Base-by-base conservation (phyloP, 805 yeast species). In the Wickerhamiella domercqiae region DNA sequence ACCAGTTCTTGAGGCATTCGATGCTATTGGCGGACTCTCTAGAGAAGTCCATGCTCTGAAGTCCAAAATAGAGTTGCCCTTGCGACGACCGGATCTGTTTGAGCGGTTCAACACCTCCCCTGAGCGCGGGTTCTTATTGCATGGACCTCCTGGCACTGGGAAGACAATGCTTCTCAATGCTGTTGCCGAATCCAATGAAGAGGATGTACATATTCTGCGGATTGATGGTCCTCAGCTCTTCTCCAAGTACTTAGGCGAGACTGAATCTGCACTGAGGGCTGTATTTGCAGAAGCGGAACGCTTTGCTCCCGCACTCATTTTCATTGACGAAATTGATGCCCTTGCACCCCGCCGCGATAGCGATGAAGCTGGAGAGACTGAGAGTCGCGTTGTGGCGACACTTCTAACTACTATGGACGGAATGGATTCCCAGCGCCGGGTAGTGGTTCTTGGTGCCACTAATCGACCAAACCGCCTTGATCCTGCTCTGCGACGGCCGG, bases 61-160 rank as follows among this genome's bases (percentile, higher is more conserved):
- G 37, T 66, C 78, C 5, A 72, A 86, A 0, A 72, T 86, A 6
- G 79, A 79, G 38, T 63, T 87, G 2, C 96, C 99, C 0, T 63
- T 90, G 19, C 73, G 75, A 42, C 72, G 72, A 39, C 94, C 96
- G 0, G 66, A 68, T 4, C 57, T 83, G 22, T 87, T 86, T 49
- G 66, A 75, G 5, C 73, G 79, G 38, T 90, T 87, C 61, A 84
- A 87, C n/a, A 77, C 84, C 15, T 67, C 77, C 6, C 96, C 98
- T 6, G 95, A 95, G 11, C 65, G 95, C 40, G 98, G 98, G 25
- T 73, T 87, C n/a, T 60, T 87, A 13, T 59, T 87, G 9, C 94
- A 87, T 59, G 98, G 98, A 0, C 94, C 96, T 2, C 90, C 97
- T 2, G 98, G 98, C 3, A 87, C 96, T 0, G 98, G 98, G 36